These are phyloP conservation scores for Fraxinus cuspidata DNA, from an alignment of 257 asterid genomes.

Conservation along the genomic window DNA sequence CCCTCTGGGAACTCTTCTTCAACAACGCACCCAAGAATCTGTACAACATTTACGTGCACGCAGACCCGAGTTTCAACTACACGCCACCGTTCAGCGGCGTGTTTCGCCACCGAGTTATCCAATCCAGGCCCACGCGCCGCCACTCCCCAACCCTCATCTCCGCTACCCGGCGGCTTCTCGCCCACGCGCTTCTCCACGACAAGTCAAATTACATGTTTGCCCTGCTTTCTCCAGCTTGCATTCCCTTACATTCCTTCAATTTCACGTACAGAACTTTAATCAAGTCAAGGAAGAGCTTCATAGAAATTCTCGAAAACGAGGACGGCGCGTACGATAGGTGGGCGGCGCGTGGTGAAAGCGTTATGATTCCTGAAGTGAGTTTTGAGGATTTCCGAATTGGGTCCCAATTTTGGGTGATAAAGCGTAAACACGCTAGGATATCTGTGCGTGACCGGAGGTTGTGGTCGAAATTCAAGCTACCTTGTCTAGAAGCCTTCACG, in stretches of 20 bases:
- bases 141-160: constrained; percentile 40
- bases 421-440: constrained; percentile 40
- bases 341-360: constrained; percentile 49
- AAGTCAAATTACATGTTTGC: constrained; percentile 47
- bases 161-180: constrained; percentile 43
- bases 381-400: constrained; percentile 49
- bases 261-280: constrained; percentile 29
- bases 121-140: constrained; percentile 43
- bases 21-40: constrained; percentile 24
- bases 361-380: constrained; percentile 44
- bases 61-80: constrained; percentile 48
- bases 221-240: constrained; percentile 40
- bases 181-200: constrained; percentile 44
- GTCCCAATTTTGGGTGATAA: constrained; percentile 45
- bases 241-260: constrained; percentile 41
- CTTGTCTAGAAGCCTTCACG: constrained; percentile 34
- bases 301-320: constrained; percentile 40
- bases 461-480: constrained; percentile 46
- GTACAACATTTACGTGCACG: constrained; percentile 45
- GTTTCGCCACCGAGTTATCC: constrained; percentile 36
- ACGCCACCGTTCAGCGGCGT: constrained; percentile 40
- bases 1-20: constrained; percentile 48
- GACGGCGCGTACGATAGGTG: constrained; percentile 39
- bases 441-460: constrained; percentile 39
- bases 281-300: constrained; percentile 37